phyloP scores from a whole-genome alignment of 2,329 filamentous ascomycete species.

The Teratosphaeria zuluensis region DNA sequence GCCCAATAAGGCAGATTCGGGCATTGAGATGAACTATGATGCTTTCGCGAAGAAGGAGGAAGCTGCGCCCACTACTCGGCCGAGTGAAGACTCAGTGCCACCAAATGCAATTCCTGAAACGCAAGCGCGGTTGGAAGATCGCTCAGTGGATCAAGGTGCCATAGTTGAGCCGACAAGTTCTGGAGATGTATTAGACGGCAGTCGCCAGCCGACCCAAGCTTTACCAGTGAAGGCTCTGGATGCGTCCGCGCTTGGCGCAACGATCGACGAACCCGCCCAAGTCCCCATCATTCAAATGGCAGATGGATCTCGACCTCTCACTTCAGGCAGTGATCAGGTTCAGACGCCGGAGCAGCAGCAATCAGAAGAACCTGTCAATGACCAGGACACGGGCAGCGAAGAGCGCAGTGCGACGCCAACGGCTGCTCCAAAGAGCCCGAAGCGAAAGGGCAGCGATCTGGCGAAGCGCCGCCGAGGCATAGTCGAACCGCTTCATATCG shows the following conservation, averaged over 20 bases:
- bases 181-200: conserved; percentile 3
- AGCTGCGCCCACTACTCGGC: not conserved
- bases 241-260: not conserved
- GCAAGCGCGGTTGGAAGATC: not conserved
- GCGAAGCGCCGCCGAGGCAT: conserved; percentile 31
- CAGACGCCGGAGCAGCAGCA: not conserved
- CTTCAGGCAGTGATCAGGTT: not conserved
- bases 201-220: not conserved
- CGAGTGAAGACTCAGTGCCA: not conserved
- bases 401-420: not conserved
- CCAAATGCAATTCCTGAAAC: not conserved
- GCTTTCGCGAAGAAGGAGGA: conserved; percentile 4
- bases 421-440: not conserved
- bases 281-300: conserved; percentile 9
- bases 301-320: conserved; percentile 11
- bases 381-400: not conserved
- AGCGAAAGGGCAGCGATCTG: conserved; percentile 15
- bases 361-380: not conserved
- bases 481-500: conserved; percentile 31
- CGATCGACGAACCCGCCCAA: not conserved
- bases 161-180: conserved; percentile 3
- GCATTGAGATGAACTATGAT: conserved; percentile 40
- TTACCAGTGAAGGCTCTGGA: not conserved
- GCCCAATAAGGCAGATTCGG: conserved; percentile 45
- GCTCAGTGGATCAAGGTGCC: not conserved